A percentile compares a stretch with the other conserved stretches of the same genome.
phyloP scores from a whole-genome alignment of 1,284 basidiomycete genomes.

The Phellinidium pouzarii region DNA sequence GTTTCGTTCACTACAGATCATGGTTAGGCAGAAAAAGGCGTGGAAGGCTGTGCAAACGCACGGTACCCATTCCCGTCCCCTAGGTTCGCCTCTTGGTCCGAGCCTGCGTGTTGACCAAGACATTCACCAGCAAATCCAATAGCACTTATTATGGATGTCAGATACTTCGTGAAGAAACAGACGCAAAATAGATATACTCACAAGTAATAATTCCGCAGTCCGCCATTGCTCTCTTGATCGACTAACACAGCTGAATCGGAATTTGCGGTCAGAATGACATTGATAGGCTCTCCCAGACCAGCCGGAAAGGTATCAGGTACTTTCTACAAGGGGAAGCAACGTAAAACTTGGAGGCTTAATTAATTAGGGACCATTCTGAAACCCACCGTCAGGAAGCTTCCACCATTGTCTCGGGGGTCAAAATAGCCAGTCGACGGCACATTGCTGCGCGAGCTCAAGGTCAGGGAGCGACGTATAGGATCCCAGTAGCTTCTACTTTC shows the following conservation, averaged over 20 bases:
- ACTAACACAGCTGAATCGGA: conserved; percentile 72
- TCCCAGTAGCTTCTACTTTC: neutral
- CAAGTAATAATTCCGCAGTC: conserved; percentile 76
- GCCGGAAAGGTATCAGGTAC: conserved; percentile 59
- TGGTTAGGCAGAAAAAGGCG: neutral
- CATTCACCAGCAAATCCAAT: conserved; percentile 77
- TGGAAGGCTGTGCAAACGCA: conserved; percentile 30
- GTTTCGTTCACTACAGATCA: conserved; percentile 59
- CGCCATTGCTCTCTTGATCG: conserved; percentile 57
- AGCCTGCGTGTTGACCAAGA: conserved; percentile 72
- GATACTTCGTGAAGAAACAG: conserved; percentile 7
- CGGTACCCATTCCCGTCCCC: conserved; percentile 76
- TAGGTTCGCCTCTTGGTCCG: conserved; percentile 68
- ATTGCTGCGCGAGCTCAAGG: conserved; percentile 2
- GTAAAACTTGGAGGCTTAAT: neutral
- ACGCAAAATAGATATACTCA: neutral
- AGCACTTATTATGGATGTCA: conserved; percentile 30
- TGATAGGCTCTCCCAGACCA: conserved; percentile 86
- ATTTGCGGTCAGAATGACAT: conserved; percentile 77
- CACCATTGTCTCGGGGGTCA: conserved; percentile 35
- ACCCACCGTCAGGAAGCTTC: conserved; percentile 43
- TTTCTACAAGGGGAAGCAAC: conserved; percentile 29
- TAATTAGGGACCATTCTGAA: neutral
- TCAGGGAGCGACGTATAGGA: neutral
- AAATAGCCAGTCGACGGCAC: conserved; percentile 35